phyloP scores from a whole-genome alignment of 2,329 filamentous ascomycete genomes.

The Diaporthe helianthi region DNA sequence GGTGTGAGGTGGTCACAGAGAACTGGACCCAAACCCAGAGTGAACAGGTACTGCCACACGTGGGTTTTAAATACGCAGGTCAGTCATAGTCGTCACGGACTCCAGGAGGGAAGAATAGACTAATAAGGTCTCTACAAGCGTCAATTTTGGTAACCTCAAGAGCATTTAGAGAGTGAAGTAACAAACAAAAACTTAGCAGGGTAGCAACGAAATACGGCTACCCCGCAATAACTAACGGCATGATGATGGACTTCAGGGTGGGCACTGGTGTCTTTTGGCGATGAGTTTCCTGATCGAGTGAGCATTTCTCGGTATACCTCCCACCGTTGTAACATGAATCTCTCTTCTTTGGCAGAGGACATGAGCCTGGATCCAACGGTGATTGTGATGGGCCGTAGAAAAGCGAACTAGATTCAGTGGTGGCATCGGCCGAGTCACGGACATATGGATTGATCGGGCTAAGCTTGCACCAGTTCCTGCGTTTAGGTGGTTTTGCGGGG shows the following conservation, averaged over 20 bases:
- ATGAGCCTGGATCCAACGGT: background rate
- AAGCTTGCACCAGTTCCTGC: background rate
- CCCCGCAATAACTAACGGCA: conserved; percentile 10
- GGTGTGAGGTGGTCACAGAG: background rate
- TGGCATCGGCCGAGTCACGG: conserved; percentile 29
- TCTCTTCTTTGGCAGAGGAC: background rate
- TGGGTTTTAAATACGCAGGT: conserved; percentile 1
- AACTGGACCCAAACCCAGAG: background rate
- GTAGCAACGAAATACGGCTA: background rate
- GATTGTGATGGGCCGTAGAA: background rate
- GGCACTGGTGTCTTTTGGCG: conserved; percentile 17
- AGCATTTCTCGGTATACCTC: background rate
- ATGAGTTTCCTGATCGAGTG: conserved; percentile 21
- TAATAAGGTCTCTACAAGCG: background rate
- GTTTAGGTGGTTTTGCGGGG: conserved; percentile 23
- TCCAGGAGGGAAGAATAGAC: background rate
- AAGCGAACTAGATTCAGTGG: background rate
- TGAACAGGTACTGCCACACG: background rate
- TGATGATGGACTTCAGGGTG: no score
- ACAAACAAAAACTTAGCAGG: background rate
- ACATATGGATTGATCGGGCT: conserved; percentile 16
- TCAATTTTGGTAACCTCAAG: background rate
- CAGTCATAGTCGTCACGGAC: no score
- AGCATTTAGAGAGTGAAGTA: background rate
- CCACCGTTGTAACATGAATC: conserved; percentile 1